phyloP scores from a whole-genome alignment of 352 stramenopile genomes.

The Pythium coloratum region DNA sequence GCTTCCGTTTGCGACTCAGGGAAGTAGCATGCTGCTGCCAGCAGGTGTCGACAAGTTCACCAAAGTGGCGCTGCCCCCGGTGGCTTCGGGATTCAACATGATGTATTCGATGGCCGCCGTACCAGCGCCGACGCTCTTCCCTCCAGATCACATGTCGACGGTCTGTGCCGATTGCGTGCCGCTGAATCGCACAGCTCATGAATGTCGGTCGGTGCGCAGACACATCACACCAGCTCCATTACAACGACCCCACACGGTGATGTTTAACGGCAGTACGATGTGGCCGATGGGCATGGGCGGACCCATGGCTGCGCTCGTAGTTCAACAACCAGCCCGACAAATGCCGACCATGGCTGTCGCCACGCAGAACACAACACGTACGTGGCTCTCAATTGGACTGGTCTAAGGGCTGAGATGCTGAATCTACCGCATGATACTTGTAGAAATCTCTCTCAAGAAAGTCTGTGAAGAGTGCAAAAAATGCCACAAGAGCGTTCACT shows the following conservation, averaged over 20 bases:
- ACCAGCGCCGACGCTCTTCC: slow-evolving; percentile 27
- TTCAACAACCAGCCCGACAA: slow-evolving; percentile 26
- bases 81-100: slow-evolving; percentile 40
- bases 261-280: slow-evolving; percentile 18
- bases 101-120: slow-evolving; percentile 35
- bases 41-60: slow-evolving; percentile 11
- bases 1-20: slow-evolving; percentile 4
- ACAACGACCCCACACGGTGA: slow-evolving; percentile 8
- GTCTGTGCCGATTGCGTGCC: slow-evolving; percentile 31
- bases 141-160: slow-evolving; percentile 29
- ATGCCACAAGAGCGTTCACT: slow-evolving; percentile 60
- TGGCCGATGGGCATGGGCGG: slow-evolving; percentile 17
- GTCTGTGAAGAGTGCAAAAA: slow-evolving; percentile 75
- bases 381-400: background rate
- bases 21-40: slow-evolving; percentile 13
- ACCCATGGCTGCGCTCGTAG: slow-evolving; percentile 8
- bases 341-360: slow-evolving; percentile 27
- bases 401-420: background rate
- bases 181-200: slow-evolving; percentile 21
- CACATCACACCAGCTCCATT: slow-evolving; percentile 30
- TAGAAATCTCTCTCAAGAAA: slow-evolving; percentile 41
- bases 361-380: background rate
- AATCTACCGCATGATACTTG: background rate
- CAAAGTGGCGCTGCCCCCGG: slow-evolving; percentile 47
- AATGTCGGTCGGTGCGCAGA: slow-evolving; percentile 35